Conservation (phyloP, 208 protist species). For the Trypanosoma vivax region DNA sequence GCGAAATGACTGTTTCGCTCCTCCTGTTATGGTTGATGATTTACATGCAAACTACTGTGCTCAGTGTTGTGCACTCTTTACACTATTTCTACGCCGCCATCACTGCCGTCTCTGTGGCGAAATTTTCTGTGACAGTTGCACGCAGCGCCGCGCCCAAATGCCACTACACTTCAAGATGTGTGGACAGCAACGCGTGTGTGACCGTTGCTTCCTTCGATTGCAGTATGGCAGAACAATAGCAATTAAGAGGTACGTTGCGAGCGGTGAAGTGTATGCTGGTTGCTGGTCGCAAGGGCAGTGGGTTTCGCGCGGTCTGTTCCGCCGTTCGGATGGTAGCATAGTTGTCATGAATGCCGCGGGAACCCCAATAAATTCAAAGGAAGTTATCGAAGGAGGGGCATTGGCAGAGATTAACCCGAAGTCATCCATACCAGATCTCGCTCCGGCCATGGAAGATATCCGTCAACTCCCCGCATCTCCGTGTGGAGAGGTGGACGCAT, state of each 20-base stretch:
- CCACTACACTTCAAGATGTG: constrained; percentile 50
- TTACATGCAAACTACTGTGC: constrained; percentile 43
- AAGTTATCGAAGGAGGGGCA: background rate
- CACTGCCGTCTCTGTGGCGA: constrained; percentile 92
- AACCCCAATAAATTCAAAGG: constrained; percentile 26
- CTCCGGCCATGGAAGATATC: constrained; percentile 33
- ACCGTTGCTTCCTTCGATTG: constrained; percentile 58
- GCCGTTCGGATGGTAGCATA: constrained; percentile 54
- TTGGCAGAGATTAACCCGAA: no score
- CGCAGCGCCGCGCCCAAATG: constrained; percentile 51
- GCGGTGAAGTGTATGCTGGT: constrained; percentile 72
- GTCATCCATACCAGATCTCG: no score
- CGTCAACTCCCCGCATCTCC: constrained; percentile 40
- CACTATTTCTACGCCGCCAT: constrained; percentile 74
- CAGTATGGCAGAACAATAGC: constrained; percentile 65
- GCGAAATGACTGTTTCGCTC: constrained; percentile 76
- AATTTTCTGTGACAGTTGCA: constrained; percentile 88
- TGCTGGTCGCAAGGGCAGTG: constrained; percentile 63
- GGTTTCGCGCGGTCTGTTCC: constrained; percentile 76
- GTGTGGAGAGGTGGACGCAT: constrained; percentile 44
- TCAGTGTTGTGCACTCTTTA: constrained; percentile 71
- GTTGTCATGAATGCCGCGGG: constrained; percentile 63
- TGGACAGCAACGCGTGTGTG: constrained; percentile 58
- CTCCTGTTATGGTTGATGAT: constrained; percentile 72
- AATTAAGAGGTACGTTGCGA: constrained; percentile 41